Base-by-base conservation (phyloP, 148 eudicot genomes). In the Linanthus parryae region DNA sequence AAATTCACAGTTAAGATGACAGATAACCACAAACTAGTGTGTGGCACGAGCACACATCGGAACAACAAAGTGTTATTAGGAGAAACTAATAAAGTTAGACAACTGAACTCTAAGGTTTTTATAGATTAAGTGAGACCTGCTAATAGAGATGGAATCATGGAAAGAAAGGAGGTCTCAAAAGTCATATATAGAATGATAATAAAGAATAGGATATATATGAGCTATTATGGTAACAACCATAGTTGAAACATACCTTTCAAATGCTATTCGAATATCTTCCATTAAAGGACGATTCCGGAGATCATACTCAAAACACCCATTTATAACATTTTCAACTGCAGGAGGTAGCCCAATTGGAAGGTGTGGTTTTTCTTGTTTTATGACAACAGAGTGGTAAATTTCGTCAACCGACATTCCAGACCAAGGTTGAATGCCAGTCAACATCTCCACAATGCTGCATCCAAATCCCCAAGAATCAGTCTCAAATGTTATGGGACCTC, bases 291-390 rank as follows among this genome's bases (percentile, higher is more conserved):
- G 84, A 58, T 77, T 68, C 35, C 83, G 64, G 61, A 84, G 66
- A 63, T 89, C 97, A 73, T 77, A 79, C 72, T 89, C 97, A 63
- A 89, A 89, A 63, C 97, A 89, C 21, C 87, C 87, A 65, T 60
- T 64, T n/a, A 89, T 61, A 22, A 84, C 70, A 50, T 75, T 78
- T 54, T 82, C 84, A 55, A 84, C 57, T 16, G 61, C 81, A 62
- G 83, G 73, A 55, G 94, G 94, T 25, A 89, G 87, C 28, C 87
- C 90, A 62, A 54, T 50, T 22, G 97, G 97, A 52, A 89, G 48
- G 15, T 37, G 73, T 48, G 90, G 97, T 52, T 76, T 89, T 65
- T 89, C 97, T 62, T 61, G 80, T 48, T 74, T 73, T 26, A 70
- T 42, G 56, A 89, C 97, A 45, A 85, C 90, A 1, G 89, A 69